Evolutionary conservation across 106 monocot genomes (phyloP).

Genomic region (Dendrobium officinale): DNA sequence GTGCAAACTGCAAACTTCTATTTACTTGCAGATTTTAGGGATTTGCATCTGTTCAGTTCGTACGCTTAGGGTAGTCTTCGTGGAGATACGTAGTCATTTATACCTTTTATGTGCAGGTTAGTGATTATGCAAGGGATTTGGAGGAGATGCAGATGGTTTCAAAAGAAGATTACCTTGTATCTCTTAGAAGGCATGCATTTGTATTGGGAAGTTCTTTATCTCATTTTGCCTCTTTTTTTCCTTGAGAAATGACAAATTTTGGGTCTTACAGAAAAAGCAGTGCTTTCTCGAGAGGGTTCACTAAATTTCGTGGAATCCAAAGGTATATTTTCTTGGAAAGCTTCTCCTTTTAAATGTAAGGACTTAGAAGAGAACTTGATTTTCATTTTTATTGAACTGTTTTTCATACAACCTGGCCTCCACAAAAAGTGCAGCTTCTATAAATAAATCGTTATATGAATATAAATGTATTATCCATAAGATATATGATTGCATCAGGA

Average conservation of each 20-base stretch:
- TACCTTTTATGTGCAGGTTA: slow-evolving; percentile 45
- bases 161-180: slow-evolving; percentile 94
- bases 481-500: not conserved
- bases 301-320: slow-evolving; percentile 69
- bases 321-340: slow-evolving; percentile 32
- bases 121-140: slow-evolving; percentile 94
- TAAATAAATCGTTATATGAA: not conserved
- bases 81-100: not conserved
- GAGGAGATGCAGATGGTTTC: slow-evolving; percentile 97
- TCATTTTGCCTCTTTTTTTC: not conserved
- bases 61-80: not conserved
- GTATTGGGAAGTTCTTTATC: slow-evolving; percentile 1
- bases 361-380: not conserved
- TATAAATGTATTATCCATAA: not conserved
- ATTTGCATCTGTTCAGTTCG: not conserved
- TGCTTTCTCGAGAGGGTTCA: slow-evolving; percentile 91
- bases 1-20: not conserved
- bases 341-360: not conserved
- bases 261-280: slow-evolving; percentile 83
- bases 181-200: slow-evolving; percentile 84
- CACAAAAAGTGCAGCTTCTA: not conserved
- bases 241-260: not conserved
- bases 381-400: not conserved
- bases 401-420: not conserved
- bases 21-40: not conserved